Base-by-base conservation (phyloP, 495 filamentous ascomycete species). In the Hypoxylon trugodes region DNA sequence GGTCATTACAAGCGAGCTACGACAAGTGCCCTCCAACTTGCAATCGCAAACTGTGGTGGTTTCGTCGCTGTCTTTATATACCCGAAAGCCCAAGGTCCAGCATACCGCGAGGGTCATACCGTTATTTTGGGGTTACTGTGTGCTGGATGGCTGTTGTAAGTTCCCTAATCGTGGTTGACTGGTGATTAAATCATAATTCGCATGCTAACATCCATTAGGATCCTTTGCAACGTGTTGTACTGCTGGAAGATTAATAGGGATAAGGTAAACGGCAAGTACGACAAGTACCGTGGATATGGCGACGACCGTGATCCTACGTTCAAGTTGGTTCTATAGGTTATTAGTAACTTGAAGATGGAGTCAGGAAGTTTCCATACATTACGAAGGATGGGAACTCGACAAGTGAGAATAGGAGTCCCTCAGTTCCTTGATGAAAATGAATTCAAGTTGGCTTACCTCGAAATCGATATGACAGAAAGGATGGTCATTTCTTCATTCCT, bases 221-320 rank as follows among this genome's bases (percentile, higher is more conserved):
- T 90, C 51, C 67, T 87, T 3, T 70, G 76, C 41, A 90, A 90
- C 70, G 83, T 89, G 12, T 68, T 89, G 0, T 88, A 85, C 69
- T 89, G 86, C 61, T 76, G 73, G 50, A 90, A 89, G 70, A 79
- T 89, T 36, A 90, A 90, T 67, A 74, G 77, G 5, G 87, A 89
- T 64, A 90, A 90, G 74, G 75, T 68, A 18, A 75, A 66, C 3
- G 87, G 88, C 12, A 89, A 88, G 53, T 88, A 89, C 60, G 81
- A 81, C 24, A 65, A 79, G 51, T 89, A 80, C 59, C 73, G 71
- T 21, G 85, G 84, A 2, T 85, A 72, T 50, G 83, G 82, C 2
- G 88, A 90, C 66, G 88, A 90, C 58, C 80, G 88, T 36, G 85
- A 90, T 53, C 88, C 88, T 0, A 73, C 76, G 2, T 90, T 90